phyloP scores from a whole-genome alignment of 2,329 filamentous ascomycete species.

The Chrysoporthe austroafricana region DNA sequence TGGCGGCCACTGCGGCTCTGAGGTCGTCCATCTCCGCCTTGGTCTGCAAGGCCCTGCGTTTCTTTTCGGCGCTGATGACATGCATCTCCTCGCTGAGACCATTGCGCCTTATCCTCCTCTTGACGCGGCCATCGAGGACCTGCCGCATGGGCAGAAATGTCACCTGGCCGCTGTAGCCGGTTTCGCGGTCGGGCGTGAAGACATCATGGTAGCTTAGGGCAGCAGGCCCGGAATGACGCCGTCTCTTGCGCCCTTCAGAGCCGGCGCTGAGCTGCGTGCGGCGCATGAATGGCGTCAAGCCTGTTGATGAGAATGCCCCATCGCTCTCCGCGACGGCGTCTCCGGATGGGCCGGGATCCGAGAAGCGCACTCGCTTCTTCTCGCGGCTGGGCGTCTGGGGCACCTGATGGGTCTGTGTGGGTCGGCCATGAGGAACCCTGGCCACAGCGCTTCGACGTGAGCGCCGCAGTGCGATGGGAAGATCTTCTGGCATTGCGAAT shows the following conservation, averaged over 20 bases:
- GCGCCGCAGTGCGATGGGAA: slow-evolving; percentile 61
- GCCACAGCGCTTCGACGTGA: slow-evolving; percentile 49
- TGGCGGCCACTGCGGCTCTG: slow-evolving; percentile 50
- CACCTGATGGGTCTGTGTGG: slow-evolving; percentile 28
- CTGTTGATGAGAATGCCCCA: slow-evolving; percentile 44
- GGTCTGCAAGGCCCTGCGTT: slow-evolving; percentile 42
- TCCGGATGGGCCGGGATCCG: slow-evolving; percentile 54
- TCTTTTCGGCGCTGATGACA: slow-evolving; percentile 52
- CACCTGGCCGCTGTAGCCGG: slow-evolving; percentile 42
- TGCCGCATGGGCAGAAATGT: slow-evolving; percentile 57
- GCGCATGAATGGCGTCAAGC: slow-evolving; percentile 62
- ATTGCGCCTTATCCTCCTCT: slow-evolving; percentile 60
- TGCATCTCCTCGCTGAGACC: slow-evolving; percentile 64
- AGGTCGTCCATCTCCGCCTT: slow-evolving; percentile 55
- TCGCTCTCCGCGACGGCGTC: slow-evolving; percentile 31
- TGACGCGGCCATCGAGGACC: slow-evolving; percentile 59
- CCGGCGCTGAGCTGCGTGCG: slow-evolving; percentile 49
- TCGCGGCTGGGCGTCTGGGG: slow-evolving; percentile 35
- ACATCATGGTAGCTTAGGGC: slow-evolving; percentile 24
- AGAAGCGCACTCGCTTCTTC: slow-evolving; percentile 60
- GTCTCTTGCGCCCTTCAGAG: slow-evolving; percentile 38
- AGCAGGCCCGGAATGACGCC: slow-evolving; percentile 51
- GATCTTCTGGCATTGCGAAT: slow-evolving; percentile 44
- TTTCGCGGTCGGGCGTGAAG: slow-evolving; percentile 28
- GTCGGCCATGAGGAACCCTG: slow-evolving; percentile 27